Evolutionary conservation across 2,329 filamentous ascomycete genomes (phyloP), one percentile per base, ranked within the genome.

Genomic region (Beauveria asiatica): DNA sequence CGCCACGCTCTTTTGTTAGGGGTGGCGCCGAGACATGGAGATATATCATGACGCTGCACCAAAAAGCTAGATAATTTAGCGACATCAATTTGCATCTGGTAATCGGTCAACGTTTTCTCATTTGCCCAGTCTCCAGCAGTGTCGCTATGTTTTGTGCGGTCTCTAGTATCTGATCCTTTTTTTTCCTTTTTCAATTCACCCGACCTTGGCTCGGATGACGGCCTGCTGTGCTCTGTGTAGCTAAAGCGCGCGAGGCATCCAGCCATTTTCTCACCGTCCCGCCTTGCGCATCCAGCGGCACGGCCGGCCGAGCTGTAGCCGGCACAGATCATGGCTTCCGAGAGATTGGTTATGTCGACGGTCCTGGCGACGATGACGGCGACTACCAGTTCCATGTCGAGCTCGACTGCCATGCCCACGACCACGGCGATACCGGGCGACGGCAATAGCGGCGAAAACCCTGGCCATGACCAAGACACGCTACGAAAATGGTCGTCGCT

Each of bases 401-500:
- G 13, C 45, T 48, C 33, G 10, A 44, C 39, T 11, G 11, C 42
- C 16, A 44, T 17, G 11, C n/a, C 37, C 25, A 45, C 59, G n/a
- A 46, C 51, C 27, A 62, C 30, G 45, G 60, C 46, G 44, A 60
- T 45, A 55, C 65, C 48, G 33, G 50, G 55, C 21, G 56, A 53
- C 45, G 60, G 65, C 61, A 62, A 61, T 21, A 63, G 60, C 16
- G 55, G 63, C 23, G 63, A 67, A 16, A 46, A n/a, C 44, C 44
- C 53, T 39, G 69, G 53, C 42, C 70, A 76, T 41, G 71, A 74
- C 37, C 77, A 76, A 51, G 77, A 81, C 57, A 77, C 80, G 9
- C 72, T 86, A 25, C 80, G 83, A 65, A 78, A 86, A 72, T 97
- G 93, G 92, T 96, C 92, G 51, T 95, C 92, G 27, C 79, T 97